Evolutionary conservation across 768 basidiomycete genomes (phyloP).

Genomic region (Amanita rubescens): DNA sequence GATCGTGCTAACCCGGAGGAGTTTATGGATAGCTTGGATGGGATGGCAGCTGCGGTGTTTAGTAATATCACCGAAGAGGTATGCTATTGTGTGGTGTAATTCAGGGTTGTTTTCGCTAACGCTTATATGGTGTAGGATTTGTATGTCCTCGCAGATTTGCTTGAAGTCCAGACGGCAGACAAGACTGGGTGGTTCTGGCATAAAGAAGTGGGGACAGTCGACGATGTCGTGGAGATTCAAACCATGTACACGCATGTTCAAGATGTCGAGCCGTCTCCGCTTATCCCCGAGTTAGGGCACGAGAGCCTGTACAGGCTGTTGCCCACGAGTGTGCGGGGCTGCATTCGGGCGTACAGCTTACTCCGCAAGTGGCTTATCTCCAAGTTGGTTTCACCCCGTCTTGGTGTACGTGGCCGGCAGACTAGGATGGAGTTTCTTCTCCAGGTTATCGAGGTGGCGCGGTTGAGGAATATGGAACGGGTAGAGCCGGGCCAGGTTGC

Average conservation of each 20-base stretch:
- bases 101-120: not conserved
- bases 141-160: conserved; percentile 66
- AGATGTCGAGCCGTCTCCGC: conserved; percentile 63
- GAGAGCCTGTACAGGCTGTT: conserved; percentile 68
- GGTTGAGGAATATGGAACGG: conserved; percentile 47
- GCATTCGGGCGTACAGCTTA: conserved; percentile 68
- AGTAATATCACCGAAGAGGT: conserved; percentile 77
- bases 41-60: conserved; percentile 68
- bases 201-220: conserved; percentile 43
- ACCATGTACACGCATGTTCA: conserved; percentile 68
- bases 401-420: conserved; percentile 60
- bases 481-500: conserved; percentile 28
- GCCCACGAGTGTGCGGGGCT: conserved; percentile 69
- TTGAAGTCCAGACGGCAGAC: conserved; percentile 77
- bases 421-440: conserved; percentile 67
- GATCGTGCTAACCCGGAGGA: conserved; percentile 60
- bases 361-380: conserved; percentile 75
- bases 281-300: conserved; percentile 64
- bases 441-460: conserved; percentile 66
- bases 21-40: conserved; percentile 71
- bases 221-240: conserved; percentile 72
- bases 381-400: conserved; percentile 54
- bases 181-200: conserved; percentile 70
- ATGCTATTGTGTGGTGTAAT: conserved; percentile 9
- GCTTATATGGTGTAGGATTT: conserved; percentile 46